These are phyloP conservation scores for Macadamia tetraphylla DNA, from an alignment of 164 flowering plant genomes.

Conservation along the genomic window DNA sequence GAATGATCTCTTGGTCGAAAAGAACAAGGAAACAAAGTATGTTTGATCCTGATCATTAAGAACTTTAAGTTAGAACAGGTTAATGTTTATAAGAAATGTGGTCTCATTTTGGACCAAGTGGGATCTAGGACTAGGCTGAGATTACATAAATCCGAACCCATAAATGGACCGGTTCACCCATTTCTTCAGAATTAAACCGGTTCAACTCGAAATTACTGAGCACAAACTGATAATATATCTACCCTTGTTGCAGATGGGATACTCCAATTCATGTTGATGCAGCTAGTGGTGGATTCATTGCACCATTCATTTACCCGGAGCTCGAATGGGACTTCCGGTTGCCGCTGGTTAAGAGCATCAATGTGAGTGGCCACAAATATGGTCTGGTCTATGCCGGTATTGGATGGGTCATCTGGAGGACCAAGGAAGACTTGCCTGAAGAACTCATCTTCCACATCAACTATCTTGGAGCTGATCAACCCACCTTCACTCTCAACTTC, in stretches of 20 bases:
- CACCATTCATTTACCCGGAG: conserved; percentile 32
- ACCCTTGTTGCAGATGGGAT: conserved; percentile 21
- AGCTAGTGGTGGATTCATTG: conserved; percentile 34
- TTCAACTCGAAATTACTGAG: not conserved
- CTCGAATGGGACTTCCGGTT: conserved; percentile 27
- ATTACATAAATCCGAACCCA: no score
- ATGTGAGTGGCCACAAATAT: conserved; percentile 27
- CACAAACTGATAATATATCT: no score
- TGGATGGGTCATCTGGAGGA: conserved; percentile 32
- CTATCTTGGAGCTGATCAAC: conserved; percentile 31
- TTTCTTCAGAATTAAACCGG: not conserved
- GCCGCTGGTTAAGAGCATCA: conserved; percentile 28
- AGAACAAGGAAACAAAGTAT: conserved; percentile 28
- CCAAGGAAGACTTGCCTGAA: conserved; percentile 27
- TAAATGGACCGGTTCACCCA: no score
- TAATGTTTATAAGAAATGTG: no score
- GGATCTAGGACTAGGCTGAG: no score
- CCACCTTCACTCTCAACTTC: conserved; percentile 34
- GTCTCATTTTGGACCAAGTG: no score
- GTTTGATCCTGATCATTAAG: not conserved
- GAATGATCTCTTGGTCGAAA: conserved; percentile 27
- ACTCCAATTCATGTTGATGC: conserved; percentile 40
- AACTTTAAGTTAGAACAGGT: no score
- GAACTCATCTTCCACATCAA: conserved; percentile 31
- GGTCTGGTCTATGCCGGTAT: conserved; percentile 31